phyloP scores from a whole-genome alignment of 352 stramenopile genomes.

The Phytophthora crassamura region DNA sequence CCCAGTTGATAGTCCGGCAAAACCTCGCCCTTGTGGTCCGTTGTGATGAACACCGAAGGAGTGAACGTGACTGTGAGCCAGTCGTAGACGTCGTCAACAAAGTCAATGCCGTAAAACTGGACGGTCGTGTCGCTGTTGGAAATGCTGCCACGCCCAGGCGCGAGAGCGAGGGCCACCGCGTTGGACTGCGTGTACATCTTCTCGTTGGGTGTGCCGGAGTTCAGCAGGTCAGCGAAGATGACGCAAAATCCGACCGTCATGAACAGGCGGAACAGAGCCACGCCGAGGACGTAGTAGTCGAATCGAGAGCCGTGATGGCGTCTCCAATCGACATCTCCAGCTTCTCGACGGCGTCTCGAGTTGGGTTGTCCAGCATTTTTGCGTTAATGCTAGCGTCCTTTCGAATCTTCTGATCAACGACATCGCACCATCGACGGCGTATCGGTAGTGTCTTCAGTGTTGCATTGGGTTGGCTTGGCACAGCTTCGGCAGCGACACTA shows the following conservation, averaged over 20 bases:
- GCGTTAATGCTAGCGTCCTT: too few species aligned
- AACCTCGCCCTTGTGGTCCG: slow-evolving; percentile 42
- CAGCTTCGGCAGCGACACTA: too few species aligned
- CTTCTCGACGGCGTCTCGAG: neutral
- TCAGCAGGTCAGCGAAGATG: slow-evolving; percentile 39
- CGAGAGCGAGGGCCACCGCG: slow-evolving; percentile 31
- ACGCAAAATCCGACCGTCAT: slow-evolving; percentile 19
- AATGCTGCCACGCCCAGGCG: slow-evolving; percentile 39
- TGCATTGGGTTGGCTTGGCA: too few species aligned
- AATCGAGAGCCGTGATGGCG: neutral
- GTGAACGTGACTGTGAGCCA: slow-evolving; percentile 49
- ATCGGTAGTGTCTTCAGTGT: too few species aligned
- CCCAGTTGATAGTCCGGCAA: slow-evolving; percentile 34
- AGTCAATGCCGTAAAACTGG: slow-evolving; percentile 48
- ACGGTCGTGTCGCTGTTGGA: slow-evolving; percentile 41
- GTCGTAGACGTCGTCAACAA: slow-evolving; percentile 38
- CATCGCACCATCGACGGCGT: too few species aligned
- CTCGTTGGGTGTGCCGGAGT: slow-evolving; percentile 6
- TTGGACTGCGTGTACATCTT: slow-evolving; percentile 16
- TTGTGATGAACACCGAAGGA: slow-evolving; percentile 44
- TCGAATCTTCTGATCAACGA: too few species aligned
- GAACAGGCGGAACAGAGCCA: slow-evolving; percentile 1
- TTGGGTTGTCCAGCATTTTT: too few species aligned
- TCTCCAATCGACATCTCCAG: slow-evolving; percentile 1
- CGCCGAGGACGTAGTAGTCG: slow-evolving; percentile 1